Percentiles rank a stretch among this genome's conserved stretches.
These are phyloP conservation scores for Candida pini DNA, from an alignment of 805 yeast genomes.

Conservation along the genomic window DNA sequence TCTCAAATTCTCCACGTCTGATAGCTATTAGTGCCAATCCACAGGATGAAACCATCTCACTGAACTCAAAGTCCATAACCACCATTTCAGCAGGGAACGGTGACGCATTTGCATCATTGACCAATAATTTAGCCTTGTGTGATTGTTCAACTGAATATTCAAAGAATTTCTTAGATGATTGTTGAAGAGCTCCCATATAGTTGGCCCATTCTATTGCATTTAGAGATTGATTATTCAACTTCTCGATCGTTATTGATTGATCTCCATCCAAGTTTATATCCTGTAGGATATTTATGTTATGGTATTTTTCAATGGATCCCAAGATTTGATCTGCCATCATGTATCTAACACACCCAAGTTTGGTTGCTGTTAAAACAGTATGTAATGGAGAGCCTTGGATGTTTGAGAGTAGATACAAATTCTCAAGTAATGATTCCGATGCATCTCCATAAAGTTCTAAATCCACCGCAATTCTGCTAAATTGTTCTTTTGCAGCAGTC, in stretches of 20 bases:
- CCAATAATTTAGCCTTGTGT: neutral
- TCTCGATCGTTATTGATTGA: neutral
- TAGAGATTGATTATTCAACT: neutral
- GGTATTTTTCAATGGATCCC: neutral
- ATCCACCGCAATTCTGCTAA: conserved; percentile 1
- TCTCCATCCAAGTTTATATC: neutral
- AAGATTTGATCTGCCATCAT: neutral
- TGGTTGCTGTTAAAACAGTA: neutral
- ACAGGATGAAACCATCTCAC: conserved; percentile 15
- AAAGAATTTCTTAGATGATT: neutral
- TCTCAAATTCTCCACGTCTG: conserved; percentile 6
- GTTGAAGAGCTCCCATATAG: neutral
- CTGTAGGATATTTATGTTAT: neutral
- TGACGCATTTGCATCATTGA: neutral
- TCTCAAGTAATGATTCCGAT: neutral
- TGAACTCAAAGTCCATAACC: conserved; percentile 9
- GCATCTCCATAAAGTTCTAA: neutral
- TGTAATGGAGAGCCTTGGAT: too few species aligned
- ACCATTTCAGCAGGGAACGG: conserved; percentile 14
- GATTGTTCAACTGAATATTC: neutral
- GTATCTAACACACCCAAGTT: neutral
- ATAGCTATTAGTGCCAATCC: conserved; percentile 13
- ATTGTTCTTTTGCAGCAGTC: conserved; percentile 4
- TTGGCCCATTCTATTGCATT: neutral
- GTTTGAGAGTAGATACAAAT: too few species aligned